These are phyloP conservation scores for Gyrodon lividus DNA, from an alignment of 768 basidiomycete genomes.

Conservation along the genomic window DNA sequence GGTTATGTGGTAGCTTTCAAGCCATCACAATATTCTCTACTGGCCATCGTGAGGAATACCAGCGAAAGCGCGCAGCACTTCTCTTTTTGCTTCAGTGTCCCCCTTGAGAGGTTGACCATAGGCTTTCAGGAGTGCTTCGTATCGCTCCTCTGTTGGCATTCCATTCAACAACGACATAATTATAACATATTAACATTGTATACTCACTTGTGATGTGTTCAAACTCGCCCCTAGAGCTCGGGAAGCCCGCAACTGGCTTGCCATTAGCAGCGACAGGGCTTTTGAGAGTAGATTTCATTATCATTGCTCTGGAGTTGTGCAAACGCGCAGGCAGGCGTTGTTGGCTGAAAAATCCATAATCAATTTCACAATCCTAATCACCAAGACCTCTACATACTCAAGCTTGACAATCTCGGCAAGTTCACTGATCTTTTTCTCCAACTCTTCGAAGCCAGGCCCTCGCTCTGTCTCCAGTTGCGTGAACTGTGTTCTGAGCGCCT, in stretches of 20 bases:
- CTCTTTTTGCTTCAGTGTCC: conserved; percentile 40
- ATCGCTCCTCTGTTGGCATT: conserved; percentile 37
- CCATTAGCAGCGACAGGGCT: conserved; percentile 32
- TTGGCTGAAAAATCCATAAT: conserved; percentile 27
- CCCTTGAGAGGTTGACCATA: conserved; percentile 37
- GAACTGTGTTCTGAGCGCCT: conserved; percentile 28
- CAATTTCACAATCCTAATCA: not conserved
- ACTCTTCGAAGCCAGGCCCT: conserved; percentile 27
- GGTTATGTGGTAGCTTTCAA: too few species aligned
- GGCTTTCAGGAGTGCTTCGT: conserved; percentile 36
- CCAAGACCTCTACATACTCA: conserved; percentile 25
- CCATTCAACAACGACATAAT: not conserved
- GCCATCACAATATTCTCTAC: too few species aligned
- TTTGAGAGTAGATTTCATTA: conserved; percentile 33
- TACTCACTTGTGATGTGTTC: conserved; percentile 44
- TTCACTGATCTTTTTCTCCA: conserved; percentile 37
- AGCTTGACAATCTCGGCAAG: conserved; percentile 31
- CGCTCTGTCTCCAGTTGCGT: conserved; percentile 12
- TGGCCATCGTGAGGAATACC: conserved; percentile 33
- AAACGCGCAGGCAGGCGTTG: conserved; percentile 37
- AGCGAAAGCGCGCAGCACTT: conserved; percentile 37
- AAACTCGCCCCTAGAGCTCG: conserved; percentile 40
- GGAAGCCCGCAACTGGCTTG: conserved; percentile 37
- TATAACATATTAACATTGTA: not conserved
- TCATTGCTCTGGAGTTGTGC: conserved; percentile 34